These are phyloP conservation scores for Monocercomonoides exilis DNA, from an alignment of 78 protist genomes.

Conservation along the genomic window DNA sequence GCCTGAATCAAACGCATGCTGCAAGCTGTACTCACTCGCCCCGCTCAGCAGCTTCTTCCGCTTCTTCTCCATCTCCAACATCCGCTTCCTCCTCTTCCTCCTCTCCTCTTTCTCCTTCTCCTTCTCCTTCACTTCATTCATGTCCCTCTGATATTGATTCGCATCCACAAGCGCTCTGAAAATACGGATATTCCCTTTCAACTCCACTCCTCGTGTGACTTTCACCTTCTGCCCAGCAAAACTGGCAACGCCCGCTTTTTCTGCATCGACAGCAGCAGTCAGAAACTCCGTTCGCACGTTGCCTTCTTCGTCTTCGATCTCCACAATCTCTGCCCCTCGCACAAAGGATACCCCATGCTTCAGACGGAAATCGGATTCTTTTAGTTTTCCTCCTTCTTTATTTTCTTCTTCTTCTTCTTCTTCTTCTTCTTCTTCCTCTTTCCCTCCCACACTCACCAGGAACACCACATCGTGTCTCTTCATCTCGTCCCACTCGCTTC, in stretches of 20 bases:
- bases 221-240: background rate
- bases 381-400: too few relatives aligned
- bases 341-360: slow-evolving; percentile 8
- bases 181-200: background rate
- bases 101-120: background rate
- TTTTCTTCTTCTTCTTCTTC: too few relatives aligned
- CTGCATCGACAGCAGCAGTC: background rate
- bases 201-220: background rate
- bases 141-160: slow-evolving; percentile 33
- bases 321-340: slow-evolving; percentile 45
- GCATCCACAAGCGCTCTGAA: slow-evolving; percentile 12
- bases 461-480: slow-evolving; percentile 67
- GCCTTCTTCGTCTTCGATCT: slow-evolving; percentile 41
- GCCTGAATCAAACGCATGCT: background rate
- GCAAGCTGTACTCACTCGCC: background rate
- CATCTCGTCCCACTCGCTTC: slow-evolving; percentile 63
- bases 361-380: too few relatives aligned
- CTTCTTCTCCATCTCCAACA: too few relatives aligned
- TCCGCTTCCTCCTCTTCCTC: too few relatives aligned
- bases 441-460: slow-evolving; percentile 43
- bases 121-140: background rate
- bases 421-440: background rate
- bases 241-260: too few relatives aligned
- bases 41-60: background rate
- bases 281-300: slow-evolving; percentile 9